phyloP scores from a whole-genome alignment of 805 yeast species.

The Maudiozyma turicensis region DNA sequence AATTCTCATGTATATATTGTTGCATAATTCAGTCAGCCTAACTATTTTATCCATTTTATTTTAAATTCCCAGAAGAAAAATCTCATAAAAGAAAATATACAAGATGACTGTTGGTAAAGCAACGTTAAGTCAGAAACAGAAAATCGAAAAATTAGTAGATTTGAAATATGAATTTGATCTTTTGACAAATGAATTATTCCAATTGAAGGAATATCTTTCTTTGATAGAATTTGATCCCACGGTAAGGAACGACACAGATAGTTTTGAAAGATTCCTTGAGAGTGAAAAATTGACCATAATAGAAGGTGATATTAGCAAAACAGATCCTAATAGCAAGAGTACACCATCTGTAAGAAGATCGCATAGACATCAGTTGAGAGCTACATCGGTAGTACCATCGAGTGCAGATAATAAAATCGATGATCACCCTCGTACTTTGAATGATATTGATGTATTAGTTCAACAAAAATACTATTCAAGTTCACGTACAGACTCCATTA shows the following conservation, averaged over 20 bases:
- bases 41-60: too few species aligned
- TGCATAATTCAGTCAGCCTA: not conserved
- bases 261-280: constrained; percentile 28
- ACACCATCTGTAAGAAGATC: not conserved
- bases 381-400: not conserved
- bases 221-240: constrained; percentile 53
- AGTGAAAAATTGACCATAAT: constrained; percentile 11
- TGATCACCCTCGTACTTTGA: not conserved
- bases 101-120: not conserved
- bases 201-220: constrained; percentile 51
- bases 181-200: constrained; percentile 52
- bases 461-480: not conserved
- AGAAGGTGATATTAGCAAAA: constrained; percentile 7
- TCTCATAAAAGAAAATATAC: not conserved
- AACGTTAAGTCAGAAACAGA: not conserved
- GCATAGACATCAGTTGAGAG: constrained; percentile 2
- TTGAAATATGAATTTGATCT: constrained; percentile 39
- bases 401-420: not conserved
- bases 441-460: constrained; percentile 1
- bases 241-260: constrained; percentile 27
- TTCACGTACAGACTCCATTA: too few species aligned
- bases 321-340: not conserved
- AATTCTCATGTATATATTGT: constrained; percentile 3
- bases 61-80: too few species aligned
- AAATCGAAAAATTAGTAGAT: constrained; percentile 31